Evolutionary conservation across 2,329 filamentous ascomycete species (phyloP), one percentile per base, ranked within the genome.

Genomic region (Trichoderma lentiforme): DNA sequence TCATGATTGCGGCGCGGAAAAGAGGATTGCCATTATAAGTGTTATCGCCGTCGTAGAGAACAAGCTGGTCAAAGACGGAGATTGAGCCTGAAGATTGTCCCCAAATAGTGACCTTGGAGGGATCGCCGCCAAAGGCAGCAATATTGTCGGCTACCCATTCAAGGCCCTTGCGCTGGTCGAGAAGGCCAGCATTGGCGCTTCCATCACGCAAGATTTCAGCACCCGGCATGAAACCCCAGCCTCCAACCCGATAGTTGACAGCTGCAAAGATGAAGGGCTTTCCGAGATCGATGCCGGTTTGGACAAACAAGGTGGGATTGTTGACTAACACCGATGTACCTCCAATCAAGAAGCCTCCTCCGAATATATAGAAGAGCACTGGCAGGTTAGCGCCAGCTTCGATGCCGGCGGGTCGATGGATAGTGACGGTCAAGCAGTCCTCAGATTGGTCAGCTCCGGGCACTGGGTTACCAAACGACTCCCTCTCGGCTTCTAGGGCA

Each of bases 61-160:
- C 83, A 87, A 94, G 93, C 75, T 95, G 93, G 76, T 94, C 88
- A 62, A 92, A 87, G 1, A 93, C 91, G 0, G 91, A 94, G 73
- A 94, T 93, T 15, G 89, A 83, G 0, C 91, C 91, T 0, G 91
- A 90, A 2, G 87, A 90, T 78, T 95, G 90, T 30, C 93, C 93
- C 90, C 91, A 67, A 15, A 67, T 57, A 6, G 64, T 67, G 21
- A 67, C 64, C 39, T 57, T 57, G 8, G 18, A 21, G 1, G 64
- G 32, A n/a, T 67, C 51, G 6, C 64, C 64, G 1, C 64, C 64
- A 57, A 67, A 67, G 6, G 64, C 64, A 8, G 18, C 89, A 71
- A 95, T 93, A 75, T 95, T 93, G 75, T 93, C 91, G 7, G 91
- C 89, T 0, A 93, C 87, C 93, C 93, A 95, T 78, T 94, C 82